Conservation (phyloP, 1,284 basidiomycete genomes). For the Tilletia caries region DNA sequence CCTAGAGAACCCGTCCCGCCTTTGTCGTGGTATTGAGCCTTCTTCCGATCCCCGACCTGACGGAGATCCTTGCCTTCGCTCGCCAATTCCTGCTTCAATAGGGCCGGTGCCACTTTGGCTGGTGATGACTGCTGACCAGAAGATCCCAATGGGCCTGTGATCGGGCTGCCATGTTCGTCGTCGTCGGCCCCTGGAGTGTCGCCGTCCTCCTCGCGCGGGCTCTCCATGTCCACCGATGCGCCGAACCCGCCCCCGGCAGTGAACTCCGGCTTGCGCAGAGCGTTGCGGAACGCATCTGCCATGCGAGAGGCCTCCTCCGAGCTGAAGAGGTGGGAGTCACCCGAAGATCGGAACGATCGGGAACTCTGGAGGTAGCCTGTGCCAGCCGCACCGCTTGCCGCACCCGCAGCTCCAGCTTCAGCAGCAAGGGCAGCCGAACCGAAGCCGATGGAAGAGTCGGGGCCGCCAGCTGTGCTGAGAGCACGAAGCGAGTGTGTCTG, state of each 20-base stretch:
- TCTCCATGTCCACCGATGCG: conserved; percentile 6
- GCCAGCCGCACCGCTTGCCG: conserved; percentile 17
- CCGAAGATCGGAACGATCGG: conserved; percentile 22
- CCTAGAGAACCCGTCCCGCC: not conserved
- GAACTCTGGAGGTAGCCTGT: not conserved
- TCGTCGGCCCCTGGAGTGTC: conserved; percentile 4
- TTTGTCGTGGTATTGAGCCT: conserved; percentile 32
- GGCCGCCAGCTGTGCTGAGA: not conserved
- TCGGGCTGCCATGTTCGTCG: conserved; percentile 9
- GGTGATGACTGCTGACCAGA: conserved; percentile 14
- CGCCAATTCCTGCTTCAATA: conserved; percentile 36
- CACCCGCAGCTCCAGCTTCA: conserved; percentile 12
- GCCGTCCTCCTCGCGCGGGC: not conserved
- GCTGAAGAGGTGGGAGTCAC: conserved; percentile 31
- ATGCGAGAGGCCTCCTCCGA: conserved; percentile 41
- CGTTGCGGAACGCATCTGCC: conserved; percentile 39
- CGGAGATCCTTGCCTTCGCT: conserved; percentile 35
- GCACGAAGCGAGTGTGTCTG: not conserved
- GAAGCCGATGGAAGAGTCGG: not conserved
- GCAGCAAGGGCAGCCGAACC: conserved; percentile 7
- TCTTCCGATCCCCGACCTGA: conserved; percentile 34
- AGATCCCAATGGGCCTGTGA: not conserved
- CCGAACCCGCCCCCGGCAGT: conserved; percentile 20
- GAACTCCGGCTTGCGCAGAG: conserved; percentile 38
- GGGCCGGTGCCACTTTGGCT: conserved; percentile 15